phyloP scores from a whole-genome alignment of 2,329 filamentous ascomycete genomes.

The Tolypocladium ovalisporum region DNA sequence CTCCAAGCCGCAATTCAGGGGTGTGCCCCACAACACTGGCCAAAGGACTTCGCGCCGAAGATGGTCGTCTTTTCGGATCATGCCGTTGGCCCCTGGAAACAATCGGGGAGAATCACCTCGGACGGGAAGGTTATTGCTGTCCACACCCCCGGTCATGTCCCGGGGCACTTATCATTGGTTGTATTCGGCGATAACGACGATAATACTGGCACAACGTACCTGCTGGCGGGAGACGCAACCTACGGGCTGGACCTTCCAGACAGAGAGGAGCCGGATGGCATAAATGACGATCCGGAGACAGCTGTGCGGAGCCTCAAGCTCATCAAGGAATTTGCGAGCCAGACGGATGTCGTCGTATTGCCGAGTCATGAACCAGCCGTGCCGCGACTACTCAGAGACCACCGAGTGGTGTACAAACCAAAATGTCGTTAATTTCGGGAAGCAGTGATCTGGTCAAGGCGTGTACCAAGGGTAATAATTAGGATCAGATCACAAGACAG shows the following conservation, averaged over 20 bases:
- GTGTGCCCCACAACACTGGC: background rate
- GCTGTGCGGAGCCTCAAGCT: background rate
- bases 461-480: background rate
- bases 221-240: background rate
- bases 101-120: background rate
- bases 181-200: background rate
- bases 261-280: background rate
- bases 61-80: background rate
- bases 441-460: background rate
- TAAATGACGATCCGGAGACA: background rate
- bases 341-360: background rate
- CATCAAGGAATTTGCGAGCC: background rate
- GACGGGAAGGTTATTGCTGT: background rate
- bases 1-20: background rate
- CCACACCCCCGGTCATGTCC: background rate
- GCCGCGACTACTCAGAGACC: background rate
- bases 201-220: background rate
- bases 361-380: background rate
- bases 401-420: background rate
- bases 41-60: background rate
- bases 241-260: background rate
- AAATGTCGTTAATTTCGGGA: background rate
- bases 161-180: background rate
- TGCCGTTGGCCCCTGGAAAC: background rate
- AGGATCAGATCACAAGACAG: background rate